Conservation (phyloP, 2,329 filamentous ascomycete genomes). For the Trichoderma sp. region DNA sequence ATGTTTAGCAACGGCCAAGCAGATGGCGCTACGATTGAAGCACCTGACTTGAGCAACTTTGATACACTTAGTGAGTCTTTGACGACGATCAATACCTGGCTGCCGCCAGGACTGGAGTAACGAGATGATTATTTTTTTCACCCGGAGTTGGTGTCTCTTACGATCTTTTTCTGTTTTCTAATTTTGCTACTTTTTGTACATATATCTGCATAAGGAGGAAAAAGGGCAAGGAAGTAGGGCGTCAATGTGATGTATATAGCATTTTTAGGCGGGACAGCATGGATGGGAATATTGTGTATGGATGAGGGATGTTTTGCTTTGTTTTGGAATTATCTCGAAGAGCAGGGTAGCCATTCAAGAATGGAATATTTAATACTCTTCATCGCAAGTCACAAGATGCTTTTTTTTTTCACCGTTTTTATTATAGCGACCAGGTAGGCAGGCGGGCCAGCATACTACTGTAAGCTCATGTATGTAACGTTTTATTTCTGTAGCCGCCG, state of each 20-base stretch:
- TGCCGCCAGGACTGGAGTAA: conserved; percentile 42
- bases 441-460: not conserved
- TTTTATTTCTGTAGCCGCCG: not conserved
- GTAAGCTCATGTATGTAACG: conserved; percentile 5
- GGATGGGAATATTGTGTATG: not conserved
- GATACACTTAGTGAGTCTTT: conserved; percentile 38
- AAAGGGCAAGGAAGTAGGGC: not conserved
- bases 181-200: not conserved
- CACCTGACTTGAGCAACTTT: conserved; percentile 37
- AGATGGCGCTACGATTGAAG: conserved; percentile 28
- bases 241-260: not conserved
- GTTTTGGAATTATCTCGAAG: not conserved
- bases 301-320: not conserved
- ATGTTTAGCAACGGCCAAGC: conserved; percentile 37
- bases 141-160: not conserved
- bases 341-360: not conserved
- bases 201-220: not conserved
- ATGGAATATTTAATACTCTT: not conserved
- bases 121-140: not conserved
- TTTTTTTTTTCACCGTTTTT: not conserved
- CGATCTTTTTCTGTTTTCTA: not conserved
- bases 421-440: not conserved
- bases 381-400: not conserved
- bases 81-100: conserved; percentile 43
- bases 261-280: not conserved